A percentile compares a stretch with the other conserved stretches of the same genome.
phyloP scores from a whole-genome alignment of 2,329 filamentous ascomycete species.

The Escovopsis weberi region DNA sequence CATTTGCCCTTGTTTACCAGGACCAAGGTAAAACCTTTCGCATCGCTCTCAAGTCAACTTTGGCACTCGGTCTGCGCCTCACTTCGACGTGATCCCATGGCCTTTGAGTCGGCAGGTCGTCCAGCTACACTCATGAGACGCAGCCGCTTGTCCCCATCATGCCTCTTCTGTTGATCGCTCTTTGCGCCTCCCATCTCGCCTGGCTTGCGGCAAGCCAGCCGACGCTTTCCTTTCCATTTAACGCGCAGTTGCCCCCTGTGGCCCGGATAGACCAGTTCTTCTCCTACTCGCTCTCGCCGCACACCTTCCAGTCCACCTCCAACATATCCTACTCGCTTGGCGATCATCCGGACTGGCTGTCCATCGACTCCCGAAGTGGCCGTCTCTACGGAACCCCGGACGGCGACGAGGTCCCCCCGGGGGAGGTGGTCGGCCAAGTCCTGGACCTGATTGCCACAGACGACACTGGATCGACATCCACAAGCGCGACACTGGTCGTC shows the following conservation, averaged over 20 bases:
- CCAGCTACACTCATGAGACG: too few species aligned
- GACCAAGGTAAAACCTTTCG: too few species aligned
- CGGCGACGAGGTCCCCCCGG: constrained; percentile 29
- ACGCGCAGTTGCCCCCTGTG: constrained; percentile 70
- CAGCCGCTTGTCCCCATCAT: constrained; percentile 8
- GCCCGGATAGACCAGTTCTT: constrained; percentile 55
- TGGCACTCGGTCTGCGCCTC: too few species aligned
- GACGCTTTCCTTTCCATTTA: constrained; percentile 53
- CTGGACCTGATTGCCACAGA: constrained; percentile 61
- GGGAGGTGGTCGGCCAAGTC: constrained; percentile 40
- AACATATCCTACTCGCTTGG: constrained; percentile 51
- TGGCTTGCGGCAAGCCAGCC: constrained; percentile 24
- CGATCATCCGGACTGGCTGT: constrained; percentile 59
- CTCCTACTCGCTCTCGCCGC: constrained; percentile 54
- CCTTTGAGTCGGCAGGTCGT: too few species aligned
- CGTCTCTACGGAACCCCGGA: constrained; percentile 58
- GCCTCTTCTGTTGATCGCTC: constrained; percentile 14
- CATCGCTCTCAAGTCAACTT: too few species aligned
- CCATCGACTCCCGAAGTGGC: constrained; percentile 48
- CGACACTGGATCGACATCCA: constrained; percentile 43
- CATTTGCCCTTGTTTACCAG: too few species aligned
- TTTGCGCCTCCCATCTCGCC: constrained; percentile 15
- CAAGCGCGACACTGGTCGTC: constrained; percentile 58
- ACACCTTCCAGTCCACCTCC: constrained; percentile 57
- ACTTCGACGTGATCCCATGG: too few species aligned